Conservation (phyloP, 345 rosid species). For the Lenwebbia sp. region DNA sequence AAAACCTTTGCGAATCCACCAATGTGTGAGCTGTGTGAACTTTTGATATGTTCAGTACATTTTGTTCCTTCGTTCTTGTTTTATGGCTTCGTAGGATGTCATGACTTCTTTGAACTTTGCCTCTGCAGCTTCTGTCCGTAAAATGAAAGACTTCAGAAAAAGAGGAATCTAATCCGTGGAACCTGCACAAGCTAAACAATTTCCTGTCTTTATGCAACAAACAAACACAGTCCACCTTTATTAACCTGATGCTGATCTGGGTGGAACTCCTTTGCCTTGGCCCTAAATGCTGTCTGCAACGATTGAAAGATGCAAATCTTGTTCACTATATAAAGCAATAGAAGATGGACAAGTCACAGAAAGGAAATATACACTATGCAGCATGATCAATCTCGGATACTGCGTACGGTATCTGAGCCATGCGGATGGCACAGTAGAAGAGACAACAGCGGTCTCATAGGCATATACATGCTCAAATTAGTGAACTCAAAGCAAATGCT, state of each 20-base stretch:
- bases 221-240: slow-evolving; percentile 38
- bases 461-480: neutral
- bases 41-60: neutral
- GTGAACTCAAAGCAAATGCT: neutral
- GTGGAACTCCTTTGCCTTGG: slow-evolving; percentile 81
- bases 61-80: slow-evolving; percentile 38
- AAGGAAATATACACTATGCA: neutral
- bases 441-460: neutral
- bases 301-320: neutral
- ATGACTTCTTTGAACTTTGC: slow-evolving; percentile 90
- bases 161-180: neutral
- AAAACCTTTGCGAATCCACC: neutral
- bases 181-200: neutral
- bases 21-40: neutral
- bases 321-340: neutral
- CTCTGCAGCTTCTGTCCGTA: slow-evolving; percentile 62
- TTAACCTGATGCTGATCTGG: slow-evolving; percentile 90
- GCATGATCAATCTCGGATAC: neutral
- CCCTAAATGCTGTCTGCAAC: slow-evolving; percentile 77
- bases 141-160: neutral
- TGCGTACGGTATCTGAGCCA: neutral
- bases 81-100: slow-evolving; percentile 80
- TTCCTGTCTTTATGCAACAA: neutral
- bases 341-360: neutral
- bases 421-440: neutral